Evolutionary conservation across 768 basidiomycete genomes (phyloP).

Genomic region (Tephrocybe rancida): DNA sequence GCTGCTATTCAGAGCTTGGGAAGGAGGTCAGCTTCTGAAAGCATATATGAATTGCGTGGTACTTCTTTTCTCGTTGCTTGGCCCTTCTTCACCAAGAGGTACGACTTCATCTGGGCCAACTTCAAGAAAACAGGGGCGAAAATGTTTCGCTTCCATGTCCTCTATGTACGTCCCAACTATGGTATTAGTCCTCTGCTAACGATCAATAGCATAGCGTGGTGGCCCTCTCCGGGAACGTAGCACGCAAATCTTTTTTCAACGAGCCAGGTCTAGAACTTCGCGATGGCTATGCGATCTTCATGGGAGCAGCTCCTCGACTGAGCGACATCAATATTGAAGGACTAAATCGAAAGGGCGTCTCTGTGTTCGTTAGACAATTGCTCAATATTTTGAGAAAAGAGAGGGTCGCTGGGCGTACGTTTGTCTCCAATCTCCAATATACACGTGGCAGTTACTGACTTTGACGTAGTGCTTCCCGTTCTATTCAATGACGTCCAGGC

Average conservation of each 20-base stretch:
- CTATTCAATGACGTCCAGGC: constrained; percentile 19
- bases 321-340: constrained; percentile 20
- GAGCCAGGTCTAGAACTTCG: constrained; percentile 20
- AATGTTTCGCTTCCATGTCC: constrained; percentile 30
- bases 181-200: not conserved
- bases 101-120: constrained; percentile 29
- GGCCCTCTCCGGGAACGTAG: constrained; percentile 23
- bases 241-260: constrained; percentile 25
- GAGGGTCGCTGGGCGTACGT: constrained; percentile 11
- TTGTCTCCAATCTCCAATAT: no score
- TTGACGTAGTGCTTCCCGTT: constrained; percentile 14
- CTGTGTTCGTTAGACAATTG: constrained; percentile 7
- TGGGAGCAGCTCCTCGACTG: constrained; percentile 18
- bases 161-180: constrained; percentile 23
- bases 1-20: not conserved
- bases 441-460: not conserved
- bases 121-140: constrained; percentile 24
- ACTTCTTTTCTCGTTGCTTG: constrained; percentile 29
- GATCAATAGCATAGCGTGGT: constrained; percentile 21
- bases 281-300: constrained; percentile 26
- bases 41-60: constrained; percentile 24
- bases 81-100: constrained; percentile 33
- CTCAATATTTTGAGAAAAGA: constrained; percentile 11
- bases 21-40: not conserved
- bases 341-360: not conserved